Evolutionary conservation across 192 early-diverging fungal genomes (phyloP).

Genomic region (Coemansia sp.): DNA sequence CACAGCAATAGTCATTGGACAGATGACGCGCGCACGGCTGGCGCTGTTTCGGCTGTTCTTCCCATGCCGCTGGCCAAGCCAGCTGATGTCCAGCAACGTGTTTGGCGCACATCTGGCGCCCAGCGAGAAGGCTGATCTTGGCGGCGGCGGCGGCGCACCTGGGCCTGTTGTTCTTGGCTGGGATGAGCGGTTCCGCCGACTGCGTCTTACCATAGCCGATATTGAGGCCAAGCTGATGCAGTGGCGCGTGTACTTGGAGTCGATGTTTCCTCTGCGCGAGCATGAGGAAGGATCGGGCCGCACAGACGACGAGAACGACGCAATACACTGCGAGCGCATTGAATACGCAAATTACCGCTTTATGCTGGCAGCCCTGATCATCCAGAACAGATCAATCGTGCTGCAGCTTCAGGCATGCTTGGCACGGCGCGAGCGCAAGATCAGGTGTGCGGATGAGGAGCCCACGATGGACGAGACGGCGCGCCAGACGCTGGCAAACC

Average conservation of each 20-base stretch:
- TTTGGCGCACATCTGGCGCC: constrained; percentile 8
- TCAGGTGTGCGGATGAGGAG: constrained; percentile 23
- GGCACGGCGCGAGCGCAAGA: constrained; percentile 53
- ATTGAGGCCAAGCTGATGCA: constrained; percentile 54
- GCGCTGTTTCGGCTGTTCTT: constrained; percentile 55
- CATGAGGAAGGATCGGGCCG: constrained; percentile 44
- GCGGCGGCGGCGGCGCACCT: constrained; percentile 46
- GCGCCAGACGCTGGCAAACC: constrained; percentile 36
- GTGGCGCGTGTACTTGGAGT: constrained; percentile 55
- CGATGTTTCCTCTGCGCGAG: constrained; percentile 54
- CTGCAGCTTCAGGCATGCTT: constrained; percentile 56
- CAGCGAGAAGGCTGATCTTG: constrained; percentile 22
- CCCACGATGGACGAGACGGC: constrained; percentile 20
- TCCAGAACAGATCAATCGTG: constrained; percentile 48
- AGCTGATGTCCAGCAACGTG: constrained; percentile 41
- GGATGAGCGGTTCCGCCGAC: constrained; percentile 54
- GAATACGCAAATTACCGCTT: constrained; percentile 57
- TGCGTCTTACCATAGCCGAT: constrained; percentile 38
- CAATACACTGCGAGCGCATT: constrained; percentile 41
- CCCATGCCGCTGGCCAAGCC: constrained; percentile 55
- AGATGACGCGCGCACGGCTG: constrained; percentile 50
- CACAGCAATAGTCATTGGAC: constrained; percentile 49
- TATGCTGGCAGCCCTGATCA: constrained; percentile 41
- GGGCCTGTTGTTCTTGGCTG: constrained; percentile 47
- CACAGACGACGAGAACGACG: constrained; percentile 29